phyloP scores from a whole-genome alignment of 1,139 yeast species.

The Lipomyces yarrowii region DNA sequence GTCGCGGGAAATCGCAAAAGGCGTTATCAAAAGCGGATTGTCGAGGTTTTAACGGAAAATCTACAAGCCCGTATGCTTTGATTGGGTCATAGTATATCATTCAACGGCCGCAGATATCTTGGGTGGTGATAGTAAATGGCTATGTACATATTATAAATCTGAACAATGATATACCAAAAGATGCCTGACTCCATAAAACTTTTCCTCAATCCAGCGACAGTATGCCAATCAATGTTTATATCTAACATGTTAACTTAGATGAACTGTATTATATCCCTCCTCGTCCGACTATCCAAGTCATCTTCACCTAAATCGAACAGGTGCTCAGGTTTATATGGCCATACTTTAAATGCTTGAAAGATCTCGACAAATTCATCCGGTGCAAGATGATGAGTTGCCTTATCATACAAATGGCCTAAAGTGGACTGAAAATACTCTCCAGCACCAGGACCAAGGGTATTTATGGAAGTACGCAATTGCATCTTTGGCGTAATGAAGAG shows the following conservation, averaged over 20 bases:
- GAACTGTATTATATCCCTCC: neutral
- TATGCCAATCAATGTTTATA: neutral
- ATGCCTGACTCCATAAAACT: neutral
- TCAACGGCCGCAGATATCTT: neutral
- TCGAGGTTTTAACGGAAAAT: neutral
- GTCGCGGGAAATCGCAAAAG: neutral
- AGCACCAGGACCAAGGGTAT: constrained; percentile 81
- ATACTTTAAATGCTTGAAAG: constrained; percentile 56
- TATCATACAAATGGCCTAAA: constrained; percentile 47
- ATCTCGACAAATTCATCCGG: constrained; percentile 57
- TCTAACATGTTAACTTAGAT: neutral
- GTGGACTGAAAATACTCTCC: constrained; percentile 55
- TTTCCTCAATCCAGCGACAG: neutral
- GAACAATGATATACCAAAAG: neutral
- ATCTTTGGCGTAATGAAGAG: constrained; percentile 58
- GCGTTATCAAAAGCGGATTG: neutral
- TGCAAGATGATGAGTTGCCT: constrained; percentile 50
- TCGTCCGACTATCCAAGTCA: constrained; percentile 30
- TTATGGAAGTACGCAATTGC: constrained; percentile 53
- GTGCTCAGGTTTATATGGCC: constrained; percentile 87
- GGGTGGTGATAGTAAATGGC: neutral
- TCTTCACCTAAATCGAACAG: constrained; percentile 47
- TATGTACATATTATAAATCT: neutral
- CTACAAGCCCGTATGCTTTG: neutral
- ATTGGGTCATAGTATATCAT: neutral